Evolutionary conservation across 306 rosid species (phyloP), one percentile per base, ranked within the genome.

Genomic region (Fragaria ananassa): DNA sequence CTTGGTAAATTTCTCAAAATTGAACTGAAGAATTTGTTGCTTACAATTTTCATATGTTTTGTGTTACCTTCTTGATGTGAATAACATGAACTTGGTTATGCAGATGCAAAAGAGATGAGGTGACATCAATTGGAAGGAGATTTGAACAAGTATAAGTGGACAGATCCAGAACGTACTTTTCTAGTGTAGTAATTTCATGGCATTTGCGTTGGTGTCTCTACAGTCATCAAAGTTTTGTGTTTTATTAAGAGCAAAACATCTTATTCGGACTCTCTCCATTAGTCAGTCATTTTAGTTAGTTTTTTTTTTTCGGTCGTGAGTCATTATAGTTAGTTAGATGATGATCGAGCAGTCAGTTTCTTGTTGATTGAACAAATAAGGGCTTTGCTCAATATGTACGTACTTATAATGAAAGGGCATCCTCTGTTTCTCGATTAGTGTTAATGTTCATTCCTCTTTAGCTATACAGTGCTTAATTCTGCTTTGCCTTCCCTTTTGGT

Each of bases 101-200:
- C 96, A 94, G 98, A 25, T 64, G 70, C 96, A 85, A 70, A 61
- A 89, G 87, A 81, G 91, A 83, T 76, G 79, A 80, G 85, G 82
- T 41, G 80, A 85, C 82, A 31, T 50, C 79, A n/a, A 34, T 74
- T 10, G 81, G 84, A 80, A 61, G 93, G 85, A 70, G 89, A 82
- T 68, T 84, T 88, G 35, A 82, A 25, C 77, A 50, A 19, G 46
- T 45, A 6, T 51, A 18, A 34, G 1, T 39, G 46, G 75, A n/a
- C 42, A 34, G 34, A 44, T 60, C 44, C 4, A 66, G 50, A 15
- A 17, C 25, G 12, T 66, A 17, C 37, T 81, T 68, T 77, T 67
- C 70, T 73, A 19, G 19, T 58, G 72, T 76, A 74, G 60, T 78
- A 46, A 9, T 2, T 78, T 70, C 39, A 39, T 56, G 72, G 64